Conservation (phyloP, 2,329 filamentous ascomycete species). For the Xylaria multiplex region DNA sequence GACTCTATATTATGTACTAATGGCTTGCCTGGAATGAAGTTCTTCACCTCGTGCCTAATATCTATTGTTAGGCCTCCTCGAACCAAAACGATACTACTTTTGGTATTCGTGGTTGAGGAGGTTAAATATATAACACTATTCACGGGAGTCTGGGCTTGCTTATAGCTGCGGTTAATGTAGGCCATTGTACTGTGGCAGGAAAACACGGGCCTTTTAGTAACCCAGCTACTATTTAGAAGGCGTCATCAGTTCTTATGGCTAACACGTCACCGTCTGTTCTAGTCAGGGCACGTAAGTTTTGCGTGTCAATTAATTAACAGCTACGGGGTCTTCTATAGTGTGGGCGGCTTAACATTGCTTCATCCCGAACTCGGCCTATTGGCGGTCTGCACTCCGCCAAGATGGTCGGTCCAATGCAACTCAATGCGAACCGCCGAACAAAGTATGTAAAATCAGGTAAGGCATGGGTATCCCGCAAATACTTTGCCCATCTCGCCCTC, state of each 20-base stretch:
- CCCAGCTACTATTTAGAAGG: not conserved
- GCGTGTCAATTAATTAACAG: slow-evolving; percentile 33
- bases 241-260: not conserved
- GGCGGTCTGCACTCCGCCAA: slow-evolving; percentile 49
- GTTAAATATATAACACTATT: not conserved
- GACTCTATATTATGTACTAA: not conserved
- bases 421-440: slow-evolving; percentile 21
- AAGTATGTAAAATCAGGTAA: slow-evolving; percentile 15
- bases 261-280: not conserved
- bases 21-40: not conserved
- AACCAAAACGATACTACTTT: not conserved
- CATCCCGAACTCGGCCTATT: slow-evolving; percentile 29
- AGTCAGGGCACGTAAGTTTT: slow-evolving; percentile 5
- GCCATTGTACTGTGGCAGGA: not conserved
- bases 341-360: slow-evolving; percentile 23
- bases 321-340: slow-evolving; percentile 26
- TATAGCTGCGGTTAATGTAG: not conserved
- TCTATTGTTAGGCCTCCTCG: not conserved
- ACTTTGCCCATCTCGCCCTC: slow-evolving; percentile 26
- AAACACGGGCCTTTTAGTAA: not conserved
- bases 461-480: slow-evolving; percentile 20
- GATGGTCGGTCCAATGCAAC: slow-evolving; percentile 27
- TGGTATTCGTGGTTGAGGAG: not conserved
- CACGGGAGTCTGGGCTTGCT: not conserved
- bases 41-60: not conserved